Evolutionary conservation across 1,139 yeast species (phyloP), one percentile per base, ranked within the genome.

Genomic region (Debaryomyces fabryi): DNA sequence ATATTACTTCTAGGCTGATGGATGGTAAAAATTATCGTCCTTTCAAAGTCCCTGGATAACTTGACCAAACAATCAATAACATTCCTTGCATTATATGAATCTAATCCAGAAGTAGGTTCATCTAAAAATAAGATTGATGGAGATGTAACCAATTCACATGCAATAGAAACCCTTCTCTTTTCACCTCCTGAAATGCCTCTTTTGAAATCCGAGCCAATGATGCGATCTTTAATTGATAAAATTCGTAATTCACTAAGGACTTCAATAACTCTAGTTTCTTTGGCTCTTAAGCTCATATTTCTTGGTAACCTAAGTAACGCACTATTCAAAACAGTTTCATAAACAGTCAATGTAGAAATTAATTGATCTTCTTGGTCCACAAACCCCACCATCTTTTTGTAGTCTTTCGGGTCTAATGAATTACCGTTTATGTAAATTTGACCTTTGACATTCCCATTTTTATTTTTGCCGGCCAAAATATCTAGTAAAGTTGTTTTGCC

Each of bases 1-100:
- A 93, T 92, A 59, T 93, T 93, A 52, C 97, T 89, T 63, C 99
- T 81, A n/a, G 99, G 99, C 64, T 93, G 99, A 69, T 93, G 99
- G 55, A 93, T 93, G 0, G 99, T 90, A 63, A 93, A 86, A 1
- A 93, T 83, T 42, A 93, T 85, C 0, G 99, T 92, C 62, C 98
- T 82, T 52, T 86, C 84, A 64, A 85, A 88, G 57, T 85, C 87
- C 50, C 85, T 76, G 0, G 97, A 90, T 51, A 93, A 76, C 51
- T 88, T 81, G 2, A 88, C 93, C 47, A 93, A 76, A 53, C 91
- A 82, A 51, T 92, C 97, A 45, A 93, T 75, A 10, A 93, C 99
- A 58, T 92, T 91, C 63, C 83, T 85, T 0, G 99, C 98, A 69
- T 91, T 93, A 67, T 83, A 93, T 7, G 97, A 85, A 65, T 93